Evolutionary conservation across 2,329 filamentous ascomycete genomes (phyloP).

Genomic region (Stagonosporopsis vannaccii): DNA sequence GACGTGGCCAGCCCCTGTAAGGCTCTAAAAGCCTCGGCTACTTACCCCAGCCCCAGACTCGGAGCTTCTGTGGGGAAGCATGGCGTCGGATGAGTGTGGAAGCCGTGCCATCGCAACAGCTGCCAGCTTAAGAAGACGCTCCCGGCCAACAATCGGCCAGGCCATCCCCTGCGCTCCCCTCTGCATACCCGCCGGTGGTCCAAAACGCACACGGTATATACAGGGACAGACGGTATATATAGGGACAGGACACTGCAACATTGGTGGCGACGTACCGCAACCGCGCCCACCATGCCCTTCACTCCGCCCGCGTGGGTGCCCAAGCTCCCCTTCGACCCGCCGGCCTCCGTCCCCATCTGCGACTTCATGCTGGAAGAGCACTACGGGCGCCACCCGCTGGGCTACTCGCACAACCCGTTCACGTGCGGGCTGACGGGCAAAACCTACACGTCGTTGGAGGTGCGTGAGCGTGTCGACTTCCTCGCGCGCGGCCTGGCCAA

Average conservation of each 20-base stretch:
- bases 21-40: background rate
- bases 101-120: background rate
- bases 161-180: background rate
- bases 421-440: slow-evolving; percentile 78
- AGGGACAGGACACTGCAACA: background rate
- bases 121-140: background rate
- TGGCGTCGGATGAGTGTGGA: background rate
- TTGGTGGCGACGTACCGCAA: background rate
- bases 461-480: slow-evolving; percentile 70
- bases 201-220: background rate
- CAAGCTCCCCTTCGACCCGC: slow-evolving; percentile 67
- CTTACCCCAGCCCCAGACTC: background rate
- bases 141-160: background rate
- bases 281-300: slow-evolving; percentile 57
- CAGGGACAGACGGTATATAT: background rate
- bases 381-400: slow-evolving; percentile 70
- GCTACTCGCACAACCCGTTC: slow-evolving; percentile 72
- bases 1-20: too few relatives aligned
- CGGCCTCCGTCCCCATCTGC: slow-evolving; percentile 75
- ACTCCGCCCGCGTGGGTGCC: slow-evolving; percentile 68
- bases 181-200: background rate
- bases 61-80: background rate
- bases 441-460: slow-evolving; percentile 68
- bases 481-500: slow-evolving; percentile 73
- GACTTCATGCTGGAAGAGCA: slow-evolving; percentile 80